Evolutionary conservation across 768 basidiomycete genomes (phyloP).

Genomic region (Amylocystis lapponica): DNA sequence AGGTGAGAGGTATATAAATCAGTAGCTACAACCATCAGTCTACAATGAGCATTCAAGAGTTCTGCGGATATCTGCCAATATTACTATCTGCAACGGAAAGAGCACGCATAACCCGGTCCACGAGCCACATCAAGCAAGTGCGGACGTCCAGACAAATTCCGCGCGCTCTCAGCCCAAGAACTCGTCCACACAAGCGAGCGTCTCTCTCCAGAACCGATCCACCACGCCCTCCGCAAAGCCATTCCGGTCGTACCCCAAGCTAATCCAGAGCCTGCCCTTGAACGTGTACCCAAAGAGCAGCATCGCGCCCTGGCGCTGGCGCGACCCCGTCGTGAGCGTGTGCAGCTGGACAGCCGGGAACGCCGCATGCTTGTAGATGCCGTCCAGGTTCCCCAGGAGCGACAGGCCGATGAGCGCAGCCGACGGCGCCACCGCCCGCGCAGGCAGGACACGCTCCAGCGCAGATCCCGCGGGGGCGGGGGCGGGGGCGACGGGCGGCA

Average conservation of each 20-base stretch:
- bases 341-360: constrained; percentile 57
- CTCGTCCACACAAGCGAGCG: constrained; percentile 50
- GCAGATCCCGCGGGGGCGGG: constrained; percentile 7
- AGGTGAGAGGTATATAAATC: too few relatives aligned
- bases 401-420: constrained; percentile 71
- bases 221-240: constrained; percentile 62
- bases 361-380: constrained; percentile 63
- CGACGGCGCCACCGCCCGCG: constrained; percentile 40
- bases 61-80: not conserved
- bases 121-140: not conserved
- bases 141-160: not conserved
- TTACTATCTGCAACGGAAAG: not conserved
- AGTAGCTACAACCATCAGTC: too few relatives aligned
- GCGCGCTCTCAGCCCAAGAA: constrained; percentile 41
- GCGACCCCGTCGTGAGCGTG: constrained; percentile 75
- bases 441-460: constrained; percentile 13
- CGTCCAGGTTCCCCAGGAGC: constrained; percentile 80
- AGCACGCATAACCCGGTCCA: too few relatives aligned
- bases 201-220: constrained; percentile 60
- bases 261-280: constrained; percentile 70
- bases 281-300: constrained; percentile 81
- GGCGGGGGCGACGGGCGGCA: constrained; percentile 23
- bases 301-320: constrained; percentile 75
- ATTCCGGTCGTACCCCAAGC: constrained; percentile 74
- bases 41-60: not conserved